Conservation (phyloP, 371 early-diverging fungal species). For the Thermomucor indicae-seudaticae region DNA sequence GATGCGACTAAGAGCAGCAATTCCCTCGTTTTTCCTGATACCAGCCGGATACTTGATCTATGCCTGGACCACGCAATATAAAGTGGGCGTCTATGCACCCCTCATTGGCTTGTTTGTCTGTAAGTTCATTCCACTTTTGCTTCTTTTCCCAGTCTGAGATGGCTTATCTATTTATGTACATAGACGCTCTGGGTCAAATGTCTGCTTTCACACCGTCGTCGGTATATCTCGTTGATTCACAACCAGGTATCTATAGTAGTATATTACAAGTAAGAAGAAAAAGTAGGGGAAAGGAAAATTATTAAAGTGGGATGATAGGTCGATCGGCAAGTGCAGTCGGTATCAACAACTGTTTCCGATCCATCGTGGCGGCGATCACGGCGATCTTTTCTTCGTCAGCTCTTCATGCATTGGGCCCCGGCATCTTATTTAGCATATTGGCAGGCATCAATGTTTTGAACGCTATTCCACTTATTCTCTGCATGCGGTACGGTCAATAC, state of each 20-base stretch:
- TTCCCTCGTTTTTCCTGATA: constrained; percentile 28
- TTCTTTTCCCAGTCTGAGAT: neutral
- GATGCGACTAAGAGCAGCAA: constrained; percentile 35
- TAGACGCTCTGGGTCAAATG: constrained; percentile 33
- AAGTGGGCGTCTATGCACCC: constrained; percentile 16
- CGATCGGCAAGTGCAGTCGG: constrained; percentile 29
- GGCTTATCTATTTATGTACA: neutral
- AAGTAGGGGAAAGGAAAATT: constrained; percentile 15
- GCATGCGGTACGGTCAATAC: constrained; percentile 15
- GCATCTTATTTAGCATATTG: constrained; percentile 21
- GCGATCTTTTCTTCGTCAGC: constrained; percentile 21
- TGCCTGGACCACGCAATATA: constrained; percentile 33
- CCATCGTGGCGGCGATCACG: constrained; percentile 28
- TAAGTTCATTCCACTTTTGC: constrained; percentile 1
- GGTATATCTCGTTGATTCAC: constrained; percentile 14
- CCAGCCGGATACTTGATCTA: constrained; percentile 33
- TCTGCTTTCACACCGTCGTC: constrained; percentile 14
- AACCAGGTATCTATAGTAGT: no score
- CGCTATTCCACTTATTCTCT: constrained; percentile 12
- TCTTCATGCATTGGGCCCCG: constrained; percentile 18
- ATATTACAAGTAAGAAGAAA: no score
- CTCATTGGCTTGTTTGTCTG: constrained; percentile 31
- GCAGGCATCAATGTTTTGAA: constrained; percentile 21
- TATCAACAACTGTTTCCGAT: constrained; percentile 37
- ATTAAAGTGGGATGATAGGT: constrained; percentile 15